Base-by-base conservation (phyloP, 108 stramenopile species). In the Mediolabrus comicus region DNA sequence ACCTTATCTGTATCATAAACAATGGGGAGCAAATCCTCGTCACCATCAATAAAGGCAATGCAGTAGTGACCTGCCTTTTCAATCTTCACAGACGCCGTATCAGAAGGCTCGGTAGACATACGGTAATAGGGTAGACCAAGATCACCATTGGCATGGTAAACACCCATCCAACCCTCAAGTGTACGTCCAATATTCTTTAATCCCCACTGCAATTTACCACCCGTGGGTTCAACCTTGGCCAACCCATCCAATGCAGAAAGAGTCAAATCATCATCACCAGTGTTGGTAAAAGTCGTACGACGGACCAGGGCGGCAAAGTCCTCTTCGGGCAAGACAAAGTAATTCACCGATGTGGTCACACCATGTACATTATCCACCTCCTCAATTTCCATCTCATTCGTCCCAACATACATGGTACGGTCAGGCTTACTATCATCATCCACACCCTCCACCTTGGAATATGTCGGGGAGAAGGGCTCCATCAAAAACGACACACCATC, bases 161-260 rank as follows among this genome's bases (percentile, higher is more conserved):
- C 97, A 24, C 95, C 94, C 81, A 96, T 92, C 97, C 97, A 98
- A 79, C 94, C 97, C 72, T 98, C 97, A 30, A 98, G 67, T 30
- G 97, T 98, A 28, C 96, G 91, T 75, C 95, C 95, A 89, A 98
- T 98, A 49, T 83, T 81, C 69, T 95, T 95, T 67, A 97, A 74
- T 53, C 75, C 71, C 62, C 94, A 84, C 53, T 94, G 88, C 79
- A 94, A 69, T 26, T 32, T 65, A 55, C 95, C 95, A 38, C 95
- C 95, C 17, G 76, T 84, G 17, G 95, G 95, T 62, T 95, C 94
- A 62, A 97, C 83, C 75, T 89, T 83, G 66, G 92, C 94, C 60
- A 95, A 72, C 22, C 97, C 97, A 75, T 97, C 97, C 56, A 96
- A 71, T 8, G 87, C 86, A 39, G 84, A 84, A 38, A 97, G 49